A percentile compares a stretch with the other conserved stretches of the same genome.
Evolutionary conservation across 768 basidiomycete species (phyloP).

Genomic region (Strobilomyces dryophilus): DNA sequence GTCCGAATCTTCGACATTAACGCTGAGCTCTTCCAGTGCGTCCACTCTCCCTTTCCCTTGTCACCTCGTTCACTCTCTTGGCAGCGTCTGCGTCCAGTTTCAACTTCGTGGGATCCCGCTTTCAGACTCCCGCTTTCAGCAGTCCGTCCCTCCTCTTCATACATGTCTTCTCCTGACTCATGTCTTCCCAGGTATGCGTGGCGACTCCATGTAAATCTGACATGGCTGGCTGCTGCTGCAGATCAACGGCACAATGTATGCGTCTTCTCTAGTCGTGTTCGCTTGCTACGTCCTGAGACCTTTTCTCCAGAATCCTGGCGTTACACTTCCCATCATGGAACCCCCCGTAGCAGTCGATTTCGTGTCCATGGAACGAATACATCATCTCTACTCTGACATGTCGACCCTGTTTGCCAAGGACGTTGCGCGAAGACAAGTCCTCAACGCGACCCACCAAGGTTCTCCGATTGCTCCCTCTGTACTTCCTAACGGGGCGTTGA

Average conservation of each 20-base stretch:
- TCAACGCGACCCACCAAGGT: constrained; percentile 26
- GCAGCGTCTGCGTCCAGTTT: constrained; percentile 59
- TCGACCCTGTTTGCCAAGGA: constrained; percentile 61
- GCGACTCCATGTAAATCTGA: constrained; percentile 67
- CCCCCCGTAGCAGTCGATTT: constrained; percentile 50
- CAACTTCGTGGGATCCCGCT: constrained; percentile 47
- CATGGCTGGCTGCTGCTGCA: constrained; percentile 66
- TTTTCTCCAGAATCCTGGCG: constrained; percentile 28
- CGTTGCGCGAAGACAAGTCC: constrained; percentile 41
- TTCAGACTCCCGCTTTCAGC: constrained; percentile 49
- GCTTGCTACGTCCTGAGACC: constrained; percentile 4
- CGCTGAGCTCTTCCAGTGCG: constrained; percentile 63
- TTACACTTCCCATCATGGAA: constrained; percentile 55
- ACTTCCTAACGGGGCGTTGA: constrained; percentile 37
- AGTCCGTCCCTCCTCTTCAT: constrained; percentile 41
- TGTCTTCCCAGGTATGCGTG: constrained; percentile 44
- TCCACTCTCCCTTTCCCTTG: not conserved
- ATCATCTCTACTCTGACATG: constrained; percentile 59
- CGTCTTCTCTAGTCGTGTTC: constrained; percentile 7
- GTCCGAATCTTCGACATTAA: constrained; percentile 63
- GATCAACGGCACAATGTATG: constrained; percentile 53
- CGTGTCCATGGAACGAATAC: constrained; percentile 54
- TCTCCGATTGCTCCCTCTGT: constrained; percentile 17
- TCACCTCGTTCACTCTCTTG: not conserved
- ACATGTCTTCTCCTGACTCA: constrained; percentile 8